phyloP scores from a whole-genome alignment of 2,329 filamentous ascomycete species.

The Cordyceps sp. region DNA sequence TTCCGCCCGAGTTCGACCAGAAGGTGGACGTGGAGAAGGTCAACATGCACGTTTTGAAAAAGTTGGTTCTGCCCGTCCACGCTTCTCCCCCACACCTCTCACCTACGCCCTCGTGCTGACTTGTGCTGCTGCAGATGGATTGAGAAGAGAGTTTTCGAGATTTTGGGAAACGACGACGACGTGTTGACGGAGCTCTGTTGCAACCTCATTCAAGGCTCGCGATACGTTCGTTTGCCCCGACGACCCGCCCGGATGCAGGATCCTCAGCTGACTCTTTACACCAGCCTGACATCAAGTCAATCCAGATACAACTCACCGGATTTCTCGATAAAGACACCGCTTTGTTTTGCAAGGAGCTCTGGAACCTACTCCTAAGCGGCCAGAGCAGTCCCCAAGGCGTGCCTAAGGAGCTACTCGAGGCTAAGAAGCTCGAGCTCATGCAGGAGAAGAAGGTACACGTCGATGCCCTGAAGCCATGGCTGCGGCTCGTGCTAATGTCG shows the following conservation, averaged over 20 bases:
- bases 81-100: background rate
- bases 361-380: constrained; percentile 80
- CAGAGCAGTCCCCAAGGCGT: constrained; percentile 81
- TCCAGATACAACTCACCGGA: constrained; percentile 87
- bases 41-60: constrained; percentile 95
- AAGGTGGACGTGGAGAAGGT: constrained; percentile 98
- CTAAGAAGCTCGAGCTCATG: constrained; percentile 87
- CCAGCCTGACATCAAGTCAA: constrained; percentile 85
- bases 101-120: constrained; percentile 5
- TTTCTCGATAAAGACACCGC: constrained; percentile 89
- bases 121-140: constrained; percentile 59
- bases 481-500: constrained; percentile 3
- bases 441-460: constrained; percentile 98
- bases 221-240: constrained; percentile 38
- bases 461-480: too few relatives aligned
- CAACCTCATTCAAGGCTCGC: constrained; percentile 53
- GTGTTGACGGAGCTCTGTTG: constrained; percentile 79
- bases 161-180: constrained; percentile 86
- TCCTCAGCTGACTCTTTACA: constrained; percentile 8
- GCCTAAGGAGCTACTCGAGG: constrained; percentile 84
- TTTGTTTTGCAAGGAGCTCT: constrained; percentile 81
- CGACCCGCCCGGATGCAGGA: background rate
- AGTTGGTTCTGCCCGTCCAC: constrained; percentile 33
- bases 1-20: constrained; percentile 79
- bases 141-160: constrained; percentile 68